Evolutionary conservation across 768 basidiomycete species (phyloP).

Genomic region (Hygrocybe coccinea): DNA sequence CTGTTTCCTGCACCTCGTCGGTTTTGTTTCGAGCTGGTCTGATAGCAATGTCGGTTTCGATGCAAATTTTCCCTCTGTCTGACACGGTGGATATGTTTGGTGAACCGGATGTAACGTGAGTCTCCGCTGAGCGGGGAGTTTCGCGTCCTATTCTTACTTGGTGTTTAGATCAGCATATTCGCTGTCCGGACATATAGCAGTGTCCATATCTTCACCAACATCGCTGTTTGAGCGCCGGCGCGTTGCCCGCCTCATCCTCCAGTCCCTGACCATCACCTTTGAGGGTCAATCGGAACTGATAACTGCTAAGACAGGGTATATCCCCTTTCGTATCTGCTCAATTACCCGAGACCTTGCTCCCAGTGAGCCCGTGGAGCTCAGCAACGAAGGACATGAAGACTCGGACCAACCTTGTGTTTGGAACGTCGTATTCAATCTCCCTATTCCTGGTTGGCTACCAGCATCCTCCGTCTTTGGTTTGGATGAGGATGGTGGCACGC

Average conservation of each 20-base stretch:
- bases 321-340: slow-evolving; percentile 61
- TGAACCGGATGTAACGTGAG: slow-evolving; percentile 60
- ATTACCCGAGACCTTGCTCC: slow-evolving; percentile 59
- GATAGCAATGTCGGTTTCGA: slow-evolving; percentile 54
- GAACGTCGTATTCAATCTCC: slow-evolving; percentile 76
- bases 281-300: slow-evolving; percentile 82
- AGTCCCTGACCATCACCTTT: slow-evolving; percentile 70
- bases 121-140: neutral
- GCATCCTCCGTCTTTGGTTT: slow-evolving; percentile 46
- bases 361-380: slow-evolving; percentile 48
- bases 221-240: slow-evolving; percentile 53
- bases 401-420: slow-evolving; percentile 54
- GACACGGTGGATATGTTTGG: slow-evolving; percentile 66
- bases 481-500: slow-evolving; percentile 49
- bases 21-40: neutral
- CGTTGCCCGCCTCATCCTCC: slow-evolving; percentile 50
- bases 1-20: neutral
- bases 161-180: slow-evolving; percentile 73
- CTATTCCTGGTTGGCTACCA: slow-evolving; percentile 90
- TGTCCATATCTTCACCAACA: slow-evolving; percentile 55
- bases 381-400: slow-evolving; percentile 61
- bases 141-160: neutral
- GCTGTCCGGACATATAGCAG: slow-evolving; percentile 72
- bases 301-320: slow-evolving; percentile 61
- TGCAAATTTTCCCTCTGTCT: slow-evolving; percentile 59